Evolutionary conservation across 306 rosid species (phyloP).

Genomic region (Sicyos baderoa): DNA sequence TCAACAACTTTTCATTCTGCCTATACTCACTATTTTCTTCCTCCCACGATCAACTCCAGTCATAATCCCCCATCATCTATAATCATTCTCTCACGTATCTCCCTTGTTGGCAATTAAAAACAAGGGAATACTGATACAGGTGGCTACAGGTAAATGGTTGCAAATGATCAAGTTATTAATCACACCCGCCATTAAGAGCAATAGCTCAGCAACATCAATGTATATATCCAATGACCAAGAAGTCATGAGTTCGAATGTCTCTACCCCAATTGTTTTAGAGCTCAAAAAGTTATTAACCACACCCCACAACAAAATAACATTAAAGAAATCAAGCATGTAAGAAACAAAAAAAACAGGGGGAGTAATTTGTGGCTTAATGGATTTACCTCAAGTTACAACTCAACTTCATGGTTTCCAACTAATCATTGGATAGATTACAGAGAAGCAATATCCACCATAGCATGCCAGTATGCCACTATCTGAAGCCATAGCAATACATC

Average conservation of each 20-base stretch:
- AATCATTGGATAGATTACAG: slow-evolving; percentile 5
- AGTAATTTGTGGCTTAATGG: background rate
- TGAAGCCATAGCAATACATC: slow-evolving; percentile 1
- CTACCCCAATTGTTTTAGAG: too few relatives aligned
- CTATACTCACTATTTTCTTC: too few relatives aligned
- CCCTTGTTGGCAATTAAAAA: too few relatives aligned
- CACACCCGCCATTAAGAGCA: background rate
- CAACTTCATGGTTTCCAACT: slow-evolving; percentile 6
- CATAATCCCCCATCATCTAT: too few relatives aligned
- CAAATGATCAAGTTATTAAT: background rate
- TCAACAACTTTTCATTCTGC: too few relatives aligned
- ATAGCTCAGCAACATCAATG: too few relatives aligned
- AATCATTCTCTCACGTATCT: too few relatives aligned
- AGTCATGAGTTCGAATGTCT: too few relatives aligned
- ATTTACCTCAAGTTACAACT: slow-evolving; percentile 7
- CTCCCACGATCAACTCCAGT: too few relatives aligned
- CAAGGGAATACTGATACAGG: too few relatives aligned
- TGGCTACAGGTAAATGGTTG: too few relatives aligned
- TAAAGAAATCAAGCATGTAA: background rate
- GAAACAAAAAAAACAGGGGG: background rate
- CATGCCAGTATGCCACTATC: slow-evolving; percentile 8
- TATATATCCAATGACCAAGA: too few relatives aligned
- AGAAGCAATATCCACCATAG: slow-evolving; percentile 2
- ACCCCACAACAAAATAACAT: background rate
- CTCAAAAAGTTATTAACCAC: background rate